phyloP scores from a whole-genome alignment of 176 grass and related monocot genomes.

The Melocanna baccifera region DNA sequence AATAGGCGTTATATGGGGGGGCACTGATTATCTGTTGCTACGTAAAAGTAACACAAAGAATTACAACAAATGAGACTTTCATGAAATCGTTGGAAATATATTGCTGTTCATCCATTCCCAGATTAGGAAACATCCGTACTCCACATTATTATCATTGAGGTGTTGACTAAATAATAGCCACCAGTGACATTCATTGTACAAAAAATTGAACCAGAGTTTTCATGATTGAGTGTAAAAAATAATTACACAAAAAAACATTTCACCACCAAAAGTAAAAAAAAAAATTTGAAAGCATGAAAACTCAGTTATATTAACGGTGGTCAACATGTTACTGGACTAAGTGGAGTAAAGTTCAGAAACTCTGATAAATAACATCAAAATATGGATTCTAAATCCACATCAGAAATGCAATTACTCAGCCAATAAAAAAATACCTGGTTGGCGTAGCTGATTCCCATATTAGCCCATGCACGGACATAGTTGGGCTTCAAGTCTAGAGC shows the following conservation, averaged over 20 bases:
- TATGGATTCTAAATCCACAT: not conserved
- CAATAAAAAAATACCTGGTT: conserved; percentile 74
- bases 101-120: not conserved
- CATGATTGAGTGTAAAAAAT: not conserved
- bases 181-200: not conserved
- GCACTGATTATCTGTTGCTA: not conserved
- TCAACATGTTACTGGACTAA: not conserved
- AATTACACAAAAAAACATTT: not conserved
- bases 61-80: not conserved
- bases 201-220: not conserved
- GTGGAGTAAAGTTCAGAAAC: not conserved
- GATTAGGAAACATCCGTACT: not conserved
- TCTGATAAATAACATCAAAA: not conserved
- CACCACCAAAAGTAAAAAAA: not conserved
- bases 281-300: conserved; percentile 2
- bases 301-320: not conserved
- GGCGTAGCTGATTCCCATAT: conserved; percentile 99
- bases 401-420: not conserved
- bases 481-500: conserved; percentile 98
- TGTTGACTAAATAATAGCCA: not conserved
- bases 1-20: not conserved
- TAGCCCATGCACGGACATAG: conserved; percentile 97
- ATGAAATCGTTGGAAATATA: not conserved
- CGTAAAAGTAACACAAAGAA: not conserved
- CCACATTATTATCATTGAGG: not conserved